These are phyloP conservation scores for Cladosporium cucumerinum DNA, from an alignment of 2,329 filamentous ascomycete species.

Conservation along the genomic window DNA sequence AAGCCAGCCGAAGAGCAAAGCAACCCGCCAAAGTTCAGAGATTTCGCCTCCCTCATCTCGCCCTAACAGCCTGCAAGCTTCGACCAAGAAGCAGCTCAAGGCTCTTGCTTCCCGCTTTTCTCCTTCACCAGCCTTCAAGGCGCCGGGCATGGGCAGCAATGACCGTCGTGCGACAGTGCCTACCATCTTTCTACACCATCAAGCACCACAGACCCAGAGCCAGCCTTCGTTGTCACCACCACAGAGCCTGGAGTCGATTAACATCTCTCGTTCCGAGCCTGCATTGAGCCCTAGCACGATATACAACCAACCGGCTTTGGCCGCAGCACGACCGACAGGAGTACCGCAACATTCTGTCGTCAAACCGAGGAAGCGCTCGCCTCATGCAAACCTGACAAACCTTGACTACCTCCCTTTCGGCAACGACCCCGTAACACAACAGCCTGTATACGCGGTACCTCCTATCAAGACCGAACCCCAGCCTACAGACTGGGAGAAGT, in stretches of 20 bases:
- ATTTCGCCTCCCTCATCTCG: slow-evolving; percentile 40
- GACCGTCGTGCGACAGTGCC: slow-evolving; percentile 44
- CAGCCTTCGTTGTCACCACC: slow-evolving; percentile 46
- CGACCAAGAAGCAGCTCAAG: slow-evolving; percentile 48
- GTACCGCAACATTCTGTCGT: slow-evolving; percentile 18
- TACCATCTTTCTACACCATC: slow-evolving; percentile 45
- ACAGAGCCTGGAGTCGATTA: slow-evolving; percentile 39
- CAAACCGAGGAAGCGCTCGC: slow-evolving; percentile 21
- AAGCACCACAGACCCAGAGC: slow-evolving; percentile 47
- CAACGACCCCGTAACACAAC: slow-evolving; percentile 34
- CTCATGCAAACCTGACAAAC: slow-evolving; percentile 39
- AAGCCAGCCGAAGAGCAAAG: slow-evolving; percentile 17
- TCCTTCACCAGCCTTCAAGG: slow-evolving; percentile 25
- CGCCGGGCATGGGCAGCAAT: slow-evolving; percentile 30
- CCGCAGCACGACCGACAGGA: slow-evolving; percentile 4
- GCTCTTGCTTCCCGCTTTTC: slow-evolving; percentile 47
- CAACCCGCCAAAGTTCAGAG: slow-evolving; percentile 25
- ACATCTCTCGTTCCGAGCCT: slow-evolving; percentile 46
- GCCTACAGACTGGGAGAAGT: slow-evolving; percentile 74
- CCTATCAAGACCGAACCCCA: slow-evolving; percentile 42
- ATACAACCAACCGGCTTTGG: slow-evolving; percentile 31
- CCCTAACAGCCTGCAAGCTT: slow-evolving; percentile 28
- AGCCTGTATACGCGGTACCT: slow-evolving; percentile 22
- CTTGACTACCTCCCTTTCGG: slow-evolving; percentile 49
- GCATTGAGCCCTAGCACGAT: slow-evolving; percentile 41